Evolutionary conservation across 495 filamentous ascomycete genomes (phyloP).

Genomic region (Talaromyces wortmannii): DNA sequence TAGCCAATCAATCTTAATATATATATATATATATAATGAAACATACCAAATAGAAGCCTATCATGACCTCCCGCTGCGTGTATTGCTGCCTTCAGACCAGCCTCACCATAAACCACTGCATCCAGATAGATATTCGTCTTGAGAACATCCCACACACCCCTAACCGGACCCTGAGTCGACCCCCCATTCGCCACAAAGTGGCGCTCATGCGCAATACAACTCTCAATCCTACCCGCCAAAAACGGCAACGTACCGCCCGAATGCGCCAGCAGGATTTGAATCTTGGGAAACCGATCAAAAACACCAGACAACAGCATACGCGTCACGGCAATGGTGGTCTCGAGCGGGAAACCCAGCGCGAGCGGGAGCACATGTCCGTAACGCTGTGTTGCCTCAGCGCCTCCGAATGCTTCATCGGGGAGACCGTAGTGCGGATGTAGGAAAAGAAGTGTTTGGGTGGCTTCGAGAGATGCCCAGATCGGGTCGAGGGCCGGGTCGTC

Average conservation of each 20-base stretch:
- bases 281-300: conserved; percentile 67
- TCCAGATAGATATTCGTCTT: conserved; percentile 86
- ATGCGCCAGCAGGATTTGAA: conserved; percentile 78
- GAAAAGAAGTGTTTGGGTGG: conserved; percentile 61
- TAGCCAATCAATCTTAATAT: background rate
- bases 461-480: conserved; percentile 63
- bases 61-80: conserved; percentile 46
- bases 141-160: conserved; percentile 70
- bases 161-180: conserved; percentile 41
- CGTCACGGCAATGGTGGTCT: conserved; percentile 87
- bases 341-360: conserved; percentile 83
- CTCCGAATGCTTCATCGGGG: conserved; percentile 70
- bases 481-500: conserved; percentile 70
- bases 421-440: conserved; percentile 93
- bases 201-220: conserved; percentile 78
- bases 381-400: conserved; percentile 35
- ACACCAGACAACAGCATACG: conserved; percentile 81
- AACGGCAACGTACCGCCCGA: conserved; percentile 86
- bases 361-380: conserved; percentile 89
- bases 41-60: conserved; percentile 67
- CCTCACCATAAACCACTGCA: conserved; percentile 74
- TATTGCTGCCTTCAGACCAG: conserved; percentile 69
- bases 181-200: conserved; percentile 50
- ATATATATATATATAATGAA: background rate
- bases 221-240: conserved; percentile 81